A percentile compares a stretch with the other conserved stretches of the same genome.
Evolutionary conservation across 1,284 basidiomycete genomes (phyloP).

Genomic region (Sanghuangporus baumii): DNA sequence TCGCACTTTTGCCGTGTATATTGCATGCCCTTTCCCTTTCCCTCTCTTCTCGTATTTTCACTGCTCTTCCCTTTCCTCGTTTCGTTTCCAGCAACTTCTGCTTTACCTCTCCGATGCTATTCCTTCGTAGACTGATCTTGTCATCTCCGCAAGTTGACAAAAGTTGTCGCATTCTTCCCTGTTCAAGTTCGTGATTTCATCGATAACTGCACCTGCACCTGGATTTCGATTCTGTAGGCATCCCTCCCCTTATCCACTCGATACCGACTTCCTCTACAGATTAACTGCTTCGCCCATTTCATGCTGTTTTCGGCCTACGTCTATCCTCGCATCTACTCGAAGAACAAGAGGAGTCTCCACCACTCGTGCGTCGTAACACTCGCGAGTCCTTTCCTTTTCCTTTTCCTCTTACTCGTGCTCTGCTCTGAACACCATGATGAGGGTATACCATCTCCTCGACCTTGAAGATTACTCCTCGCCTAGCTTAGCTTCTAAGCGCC

Average conservation of each 20-base stretch:
- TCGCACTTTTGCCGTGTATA: slow-evolving; percentile 1
- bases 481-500: too few species aligned
- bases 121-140: not conserved
- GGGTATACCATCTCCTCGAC: too few species aligned
- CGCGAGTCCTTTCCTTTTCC: too few species aligned
- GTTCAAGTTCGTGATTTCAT: not conserved
- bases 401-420: too few species aligned
- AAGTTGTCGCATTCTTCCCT: not conserved
- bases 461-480: too few species aligned
- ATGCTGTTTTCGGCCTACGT: not conserved
- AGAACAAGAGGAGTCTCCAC: too few species aligned
- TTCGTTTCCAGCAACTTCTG: not conserved
- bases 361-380: too few species aligned
- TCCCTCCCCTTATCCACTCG: not conserved
- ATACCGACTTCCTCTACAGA: not conserved
- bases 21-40: not conserved
- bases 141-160: not conserved
- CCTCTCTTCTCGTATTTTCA: not conserved
- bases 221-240: not conserved
- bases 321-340: too few species aligned
- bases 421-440: too few species aligned
- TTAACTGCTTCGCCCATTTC: not conserved
- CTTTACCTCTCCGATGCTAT: not conserved
- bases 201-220: not conserved
- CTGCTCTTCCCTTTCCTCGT: not conserved